Percentiles rank a stretch among this genome's conserved stretches.
Evolutionary conservation across 2,329 filamentous ascomycete species (phyloP).

Genomic region (Didymellaceae sp.): DNA sequence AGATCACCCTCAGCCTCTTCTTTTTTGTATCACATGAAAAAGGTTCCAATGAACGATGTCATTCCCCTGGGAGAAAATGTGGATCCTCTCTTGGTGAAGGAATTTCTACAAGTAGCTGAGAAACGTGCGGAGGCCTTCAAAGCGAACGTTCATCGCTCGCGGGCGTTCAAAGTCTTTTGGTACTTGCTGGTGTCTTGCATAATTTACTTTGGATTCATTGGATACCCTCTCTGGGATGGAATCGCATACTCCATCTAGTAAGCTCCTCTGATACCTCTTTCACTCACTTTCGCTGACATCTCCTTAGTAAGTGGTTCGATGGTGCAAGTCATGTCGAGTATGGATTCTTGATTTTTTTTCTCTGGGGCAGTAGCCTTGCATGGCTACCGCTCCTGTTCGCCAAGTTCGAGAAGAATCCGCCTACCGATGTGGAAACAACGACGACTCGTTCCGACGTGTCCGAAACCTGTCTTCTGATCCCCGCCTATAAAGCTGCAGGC

Average conservation of each 20-base stretch:
- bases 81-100: background rate
- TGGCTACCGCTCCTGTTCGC: background rate
- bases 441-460: constrained; percentile 17
- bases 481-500: constrained; percentile 23
- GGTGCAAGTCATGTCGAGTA: background rate
- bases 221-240: constrained; percentile 55
- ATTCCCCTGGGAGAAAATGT: background rate
- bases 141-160: background rate
- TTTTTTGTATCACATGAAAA: background rate
- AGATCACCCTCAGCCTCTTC: background rate
- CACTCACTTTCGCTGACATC: background rate
- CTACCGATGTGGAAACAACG: constrained; percentile 34
- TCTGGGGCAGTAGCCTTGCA: background rate
- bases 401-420: background rate
- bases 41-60: background rate
- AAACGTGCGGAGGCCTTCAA: background rate
- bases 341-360: constrained; percentile 1
- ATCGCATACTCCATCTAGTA: constrained; percentile 52
- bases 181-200: constrained; percentile 39
- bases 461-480: constrained; percentile 33
- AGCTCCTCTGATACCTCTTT: constrained; percentile 13
- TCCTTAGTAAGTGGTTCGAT: background rate
- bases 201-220: constrained; percentile 55
- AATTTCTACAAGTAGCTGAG: background rate
- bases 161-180: background rate